Evolutionary conservation across 495 filamentous ascomycete genomes (phyloP).

Genomic region (Aspergillus ellipticus): DNA sequence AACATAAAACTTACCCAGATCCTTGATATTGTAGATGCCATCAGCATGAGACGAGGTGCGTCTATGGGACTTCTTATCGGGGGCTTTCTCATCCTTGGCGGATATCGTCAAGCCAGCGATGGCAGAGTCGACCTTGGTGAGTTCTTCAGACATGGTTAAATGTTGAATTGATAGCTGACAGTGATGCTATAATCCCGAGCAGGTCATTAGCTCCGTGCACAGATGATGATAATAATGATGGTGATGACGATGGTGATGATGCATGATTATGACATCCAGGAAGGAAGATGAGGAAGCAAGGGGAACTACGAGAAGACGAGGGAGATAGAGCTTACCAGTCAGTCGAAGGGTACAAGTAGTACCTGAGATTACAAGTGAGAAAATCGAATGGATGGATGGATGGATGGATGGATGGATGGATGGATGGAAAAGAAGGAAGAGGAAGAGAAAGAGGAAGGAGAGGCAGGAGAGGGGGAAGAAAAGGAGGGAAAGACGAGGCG

Average conservation of each 20-base stretch:
- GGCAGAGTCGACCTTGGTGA: constrained; percentile 85
- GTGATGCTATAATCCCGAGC: background rate
- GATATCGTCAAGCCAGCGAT: constrained; percentile 71
- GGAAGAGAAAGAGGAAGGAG: constrained; percentile 17
- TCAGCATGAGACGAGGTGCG: constrained; percentile 63
- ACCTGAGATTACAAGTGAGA: constrained; percentile 22
- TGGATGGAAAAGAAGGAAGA: constrained; percentile 21
- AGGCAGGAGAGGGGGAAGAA: constrained; percentile 14
- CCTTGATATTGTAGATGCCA: constrained; percentile 77
- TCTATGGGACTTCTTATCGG: constrained; percentile 51
- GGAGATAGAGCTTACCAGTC: too few species aligned
- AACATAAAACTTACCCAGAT: constrained; percentile 63
- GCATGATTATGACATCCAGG: background rate
- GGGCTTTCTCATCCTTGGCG: constrained; percentile 56
- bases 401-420: constrained; percentile 17
- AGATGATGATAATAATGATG: background rate
- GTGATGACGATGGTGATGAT: background rate
- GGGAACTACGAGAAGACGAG: too few species aligned
- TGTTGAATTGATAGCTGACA: background rate
- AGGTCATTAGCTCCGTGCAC: background rate
- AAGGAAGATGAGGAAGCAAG: too few species aligned
- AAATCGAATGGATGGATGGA: constrained; percentile 16
- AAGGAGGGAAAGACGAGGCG: constrained; percentile 21
- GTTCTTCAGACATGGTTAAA: constrained; percentile 60
- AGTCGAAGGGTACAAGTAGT: constrained; percentile 4